Conservation (phyloP, 2,329 filamentous ascomycete genomes). For the Penicillium sp. region DNA sequence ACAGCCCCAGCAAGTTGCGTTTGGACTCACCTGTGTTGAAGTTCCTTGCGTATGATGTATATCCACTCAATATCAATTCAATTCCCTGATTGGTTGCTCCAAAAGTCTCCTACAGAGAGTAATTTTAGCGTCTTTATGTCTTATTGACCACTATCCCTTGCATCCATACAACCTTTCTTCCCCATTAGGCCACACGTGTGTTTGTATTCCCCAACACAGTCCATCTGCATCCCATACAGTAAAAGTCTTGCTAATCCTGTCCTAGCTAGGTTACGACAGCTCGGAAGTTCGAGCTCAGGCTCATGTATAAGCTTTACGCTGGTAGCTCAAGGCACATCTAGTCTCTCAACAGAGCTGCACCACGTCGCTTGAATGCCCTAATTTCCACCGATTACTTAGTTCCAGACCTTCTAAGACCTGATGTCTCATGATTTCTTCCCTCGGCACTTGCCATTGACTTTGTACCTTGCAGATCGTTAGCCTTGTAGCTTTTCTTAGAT, state of each 20-base stretch:
- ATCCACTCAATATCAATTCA: neutral
- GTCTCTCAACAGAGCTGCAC: neutral
- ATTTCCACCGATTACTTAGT: constrained; percentile 1
- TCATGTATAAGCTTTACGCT: constrained; percentile 17
- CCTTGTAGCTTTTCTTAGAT: constrained; percentile 15
- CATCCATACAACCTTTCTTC: constrained; percentile 15
- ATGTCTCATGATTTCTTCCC: constrained; percentile 13
- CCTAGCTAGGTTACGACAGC: constrained; percentile 3
- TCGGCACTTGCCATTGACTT: constrained; percentile 10
- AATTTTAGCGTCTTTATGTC: neutral
- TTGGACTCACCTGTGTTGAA: constrained; percentile 13
- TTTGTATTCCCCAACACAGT: neutral
- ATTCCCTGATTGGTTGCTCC: neutral
- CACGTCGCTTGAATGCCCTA: neutral
- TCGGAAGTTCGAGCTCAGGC: constrained; percentile 7
- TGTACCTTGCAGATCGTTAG: constrained; percentile 23
- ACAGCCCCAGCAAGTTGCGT: constrained; percentile 2
- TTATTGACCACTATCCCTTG: constrained; percentile 16
- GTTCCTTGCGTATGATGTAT: constrained; percentile 25
- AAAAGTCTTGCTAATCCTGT: constrained; percentile 2
- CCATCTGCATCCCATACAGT: neutral
- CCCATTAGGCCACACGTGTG: constrained; percentile 17
- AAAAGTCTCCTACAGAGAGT: constrained; percentile 3
- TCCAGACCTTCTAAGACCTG: constrained; percentile 7
- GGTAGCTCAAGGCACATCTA: constrained; percentile 3